Conservation (phyloP, 2,329 filamentous ascomycete genomes). For the Aureobasidium mangrovei region DNA sequence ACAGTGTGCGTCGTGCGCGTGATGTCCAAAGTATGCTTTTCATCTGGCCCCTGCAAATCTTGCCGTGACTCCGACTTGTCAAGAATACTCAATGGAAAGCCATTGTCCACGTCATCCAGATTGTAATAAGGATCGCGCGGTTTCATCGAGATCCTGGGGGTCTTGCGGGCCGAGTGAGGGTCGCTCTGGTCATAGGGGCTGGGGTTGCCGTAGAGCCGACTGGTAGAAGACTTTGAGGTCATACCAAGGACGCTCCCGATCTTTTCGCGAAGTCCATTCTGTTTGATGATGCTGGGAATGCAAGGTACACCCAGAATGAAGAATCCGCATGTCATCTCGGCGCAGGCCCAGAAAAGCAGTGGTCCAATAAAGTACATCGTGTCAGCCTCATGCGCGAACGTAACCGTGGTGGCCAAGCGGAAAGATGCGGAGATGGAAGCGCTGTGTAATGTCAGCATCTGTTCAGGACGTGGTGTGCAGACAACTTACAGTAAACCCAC, state of each 20-base stretch:
- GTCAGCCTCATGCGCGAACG: background rate
- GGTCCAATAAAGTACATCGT: background rate
- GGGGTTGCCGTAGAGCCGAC: background rate
- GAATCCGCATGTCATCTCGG: conserved; percentile 2
- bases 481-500: background rate
- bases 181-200: background rate
- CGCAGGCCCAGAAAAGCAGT: conserved; percentile 2
- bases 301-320: conserved; percentile 2
- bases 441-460: background rate
- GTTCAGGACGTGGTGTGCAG: background rate
- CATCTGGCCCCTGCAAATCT: background rate
- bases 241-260: background rate
- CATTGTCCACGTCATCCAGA: background rate
- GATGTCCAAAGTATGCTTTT: too few relatives aligned
- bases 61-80: background rate
- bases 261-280: background rate
- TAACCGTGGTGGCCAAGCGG: background rate
- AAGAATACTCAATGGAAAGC: background rate
- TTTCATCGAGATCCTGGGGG: background rate
- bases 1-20: too few relatives aligned
- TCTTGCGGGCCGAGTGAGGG: background rate
- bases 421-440: background rate
- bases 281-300: background rate
- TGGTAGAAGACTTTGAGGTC: background rate
- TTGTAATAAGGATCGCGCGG: background rate